Percentiles rank a stretch among this genome's conserved stretches.
Evolutionary conservation across 179 eudicot species (phyloP).

Genomic region (Camellia oleifera): DNA sequence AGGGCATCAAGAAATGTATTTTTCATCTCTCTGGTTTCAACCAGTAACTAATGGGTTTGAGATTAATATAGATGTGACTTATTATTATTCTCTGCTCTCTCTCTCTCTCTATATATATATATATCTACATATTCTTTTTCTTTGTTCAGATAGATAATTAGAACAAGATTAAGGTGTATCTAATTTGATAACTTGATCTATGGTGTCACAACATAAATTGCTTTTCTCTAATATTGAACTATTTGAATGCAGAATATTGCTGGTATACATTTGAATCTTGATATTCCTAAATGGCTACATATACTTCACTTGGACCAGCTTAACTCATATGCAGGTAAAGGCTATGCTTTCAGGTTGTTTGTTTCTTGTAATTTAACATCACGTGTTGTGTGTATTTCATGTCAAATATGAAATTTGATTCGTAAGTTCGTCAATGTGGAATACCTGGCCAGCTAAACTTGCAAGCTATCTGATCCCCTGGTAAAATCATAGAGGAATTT

Average conservation of each 20-base stretch:
- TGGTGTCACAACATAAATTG: neutral
- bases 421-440: neutral
- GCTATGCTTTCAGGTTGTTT: constrained; percentile 17
- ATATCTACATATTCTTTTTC: neutral
- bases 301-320: constrained; percentile 72
- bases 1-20: neutral
- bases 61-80: neutral
- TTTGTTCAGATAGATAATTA: neutral
- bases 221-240: constrained; percentile 15
- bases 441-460: neutral
- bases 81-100: neutral
- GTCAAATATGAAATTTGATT: neutral
- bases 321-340: constrained; percentile 72
- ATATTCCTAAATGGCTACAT: constrained; percentile 73
- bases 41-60: neutral
- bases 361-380: neutral
- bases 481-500: neutral
- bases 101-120: neutral
- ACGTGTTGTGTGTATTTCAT: neutral
- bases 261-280: constrained; percentile 84
- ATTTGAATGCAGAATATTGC: constrained; percentile 65
- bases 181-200: constrained; percentile 14
- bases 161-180: neutral
- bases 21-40: neutral
- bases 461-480: neutral